Evolutionary conservation across 805 yeast genomes (phyloP).

Genomic region (Candida xiaguanensis): DNA sequence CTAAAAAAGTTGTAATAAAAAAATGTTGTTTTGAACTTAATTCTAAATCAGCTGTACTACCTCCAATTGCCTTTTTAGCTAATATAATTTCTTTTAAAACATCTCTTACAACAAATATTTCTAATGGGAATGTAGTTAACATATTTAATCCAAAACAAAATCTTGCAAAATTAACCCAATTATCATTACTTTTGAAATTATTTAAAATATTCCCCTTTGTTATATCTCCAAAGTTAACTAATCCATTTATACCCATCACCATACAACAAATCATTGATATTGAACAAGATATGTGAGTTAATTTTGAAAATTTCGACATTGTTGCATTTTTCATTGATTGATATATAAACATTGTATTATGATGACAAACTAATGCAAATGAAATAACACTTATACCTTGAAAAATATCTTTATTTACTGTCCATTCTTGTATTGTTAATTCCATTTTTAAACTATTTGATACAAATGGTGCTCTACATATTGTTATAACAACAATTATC

Average conservation of each 20-base stretch:
- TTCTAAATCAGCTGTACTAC: conserved; percentile 34
- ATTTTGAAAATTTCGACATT: conserved; percentile 63
- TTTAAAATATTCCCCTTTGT: conserved; percentile 87
- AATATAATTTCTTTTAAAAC: conserved; percentile 66
- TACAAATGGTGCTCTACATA: conserved; percentile 66
- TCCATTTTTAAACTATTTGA: conserved; percentile 46
- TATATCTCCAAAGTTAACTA: conserved; percentile 64
- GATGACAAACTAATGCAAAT: conserved; percentile 94
- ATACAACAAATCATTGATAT: conserved; percentile 78
- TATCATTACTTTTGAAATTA: conserved; percentile 75
- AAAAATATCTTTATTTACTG: conserved; percentile 63
- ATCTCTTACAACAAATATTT: conserved; percentile 85
- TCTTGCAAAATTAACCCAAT: conserved; percentile 78
- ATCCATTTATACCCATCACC: conserved; percentile 76
- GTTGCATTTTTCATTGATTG: conserved; percentile 79
- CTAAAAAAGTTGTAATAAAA: conserved; percentile 60
- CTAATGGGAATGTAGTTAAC: conserved; percentile 90
- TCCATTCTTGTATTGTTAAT: conserved; percentile 41
- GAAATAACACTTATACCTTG: conserved; percentile 94
- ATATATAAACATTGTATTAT: conserved; percentile 85
- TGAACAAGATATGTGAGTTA: conserved; percentile 81
- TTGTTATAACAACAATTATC: conserved; percentile 69
- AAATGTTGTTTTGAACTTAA: conserved; percentile 51
- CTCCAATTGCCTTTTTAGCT: conserved; percentile 17
- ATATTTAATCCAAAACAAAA: conserved; percentile 88